Conservation (phyloP, 2,329 filamentous ascomycete genomes). For the Talaromyces sp. region DNA sequence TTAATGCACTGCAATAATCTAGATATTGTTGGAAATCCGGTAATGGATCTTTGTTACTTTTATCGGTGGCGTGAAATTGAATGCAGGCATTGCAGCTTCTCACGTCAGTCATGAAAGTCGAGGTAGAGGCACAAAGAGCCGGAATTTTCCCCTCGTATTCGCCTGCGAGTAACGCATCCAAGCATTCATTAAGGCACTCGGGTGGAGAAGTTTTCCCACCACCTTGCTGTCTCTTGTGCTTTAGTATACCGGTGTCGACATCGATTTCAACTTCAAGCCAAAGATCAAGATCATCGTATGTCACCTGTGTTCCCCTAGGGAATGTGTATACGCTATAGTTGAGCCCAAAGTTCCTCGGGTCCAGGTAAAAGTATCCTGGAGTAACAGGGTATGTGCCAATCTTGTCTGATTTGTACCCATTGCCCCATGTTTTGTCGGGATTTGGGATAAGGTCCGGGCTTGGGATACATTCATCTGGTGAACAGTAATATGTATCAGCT, state of each 20-base stretch:
- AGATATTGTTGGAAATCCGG: conserved; percentile 14
- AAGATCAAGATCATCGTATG: background rate
- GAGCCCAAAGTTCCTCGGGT: conserved; percentile 58
- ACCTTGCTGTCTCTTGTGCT: conserved; percentile 3
- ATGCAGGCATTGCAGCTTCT: conserved; percentile 7
- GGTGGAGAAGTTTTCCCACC: conserved; percentile 30
- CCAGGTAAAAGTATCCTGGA: conserved; percentile 60
- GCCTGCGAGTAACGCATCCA: conserved; percentile 45
- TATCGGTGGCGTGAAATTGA: conserved; percentile 2
- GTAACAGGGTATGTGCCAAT: conserved; percentile 47
- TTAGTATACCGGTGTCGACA: background rate
- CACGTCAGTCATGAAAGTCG: conserved; percentile 10
- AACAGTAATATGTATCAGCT: conserved; percentile 32
- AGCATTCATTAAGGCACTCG: conserved; percentile 51
- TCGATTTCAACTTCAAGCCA: background rate
- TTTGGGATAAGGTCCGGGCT: conserved; percentile 20
- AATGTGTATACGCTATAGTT: conserved; percentile 55
- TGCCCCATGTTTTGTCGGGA: conserved; percentile 19
- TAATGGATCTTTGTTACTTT: background rate
- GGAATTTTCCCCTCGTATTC: conserved; percentile 44
- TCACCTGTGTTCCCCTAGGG: conserved; percentile 4
- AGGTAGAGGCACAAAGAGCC: conserved; percentile 11
- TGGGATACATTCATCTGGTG: conserved; percentile 34
- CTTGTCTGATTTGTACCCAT: conserved; percentile 16
- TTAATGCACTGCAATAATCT: conserved; percentile 8